Conservation (phyloP, 2,329 filamentous ascomycete species). For the Nigrospora oryzae region DNA sequence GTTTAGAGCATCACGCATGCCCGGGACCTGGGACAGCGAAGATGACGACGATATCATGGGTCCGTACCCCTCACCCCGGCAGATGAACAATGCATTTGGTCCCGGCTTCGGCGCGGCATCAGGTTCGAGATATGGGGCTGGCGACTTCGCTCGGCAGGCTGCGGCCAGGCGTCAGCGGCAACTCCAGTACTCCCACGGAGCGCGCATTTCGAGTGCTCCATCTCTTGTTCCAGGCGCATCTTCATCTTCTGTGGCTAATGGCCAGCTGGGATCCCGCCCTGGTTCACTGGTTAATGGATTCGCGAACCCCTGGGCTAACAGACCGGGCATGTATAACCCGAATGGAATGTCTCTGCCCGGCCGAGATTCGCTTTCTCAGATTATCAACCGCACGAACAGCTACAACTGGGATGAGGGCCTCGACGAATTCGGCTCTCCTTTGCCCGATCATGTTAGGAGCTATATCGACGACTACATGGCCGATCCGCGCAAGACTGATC, state of each 20-base stretch:
- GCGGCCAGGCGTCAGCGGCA: neutral
- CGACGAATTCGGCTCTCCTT: slow-evolving; percentile 26
- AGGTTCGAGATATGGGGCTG: neutral
- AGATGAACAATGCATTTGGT: neutral
- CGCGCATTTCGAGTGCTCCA: neutral
- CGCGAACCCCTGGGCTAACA: slow-evolving; percentile 1
- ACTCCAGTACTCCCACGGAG: neutral
- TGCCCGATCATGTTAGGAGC: slow-evolving; percentile 22
- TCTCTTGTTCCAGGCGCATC: neutral
- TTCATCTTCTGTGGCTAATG: neutral
- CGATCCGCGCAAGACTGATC: slow-evolving; percentile 29
- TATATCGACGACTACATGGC: slow-evolving; percentile 26
- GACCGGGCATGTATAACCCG: neutral
- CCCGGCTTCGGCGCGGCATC: neutral
- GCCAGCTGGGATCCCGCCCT: neutral
- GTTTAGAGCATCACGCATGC: neutral
- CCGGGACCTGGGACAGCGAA: neutral
- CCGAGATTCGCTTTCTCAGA: slow-evolving; percentile 15
- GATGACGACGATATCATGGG: neutral
- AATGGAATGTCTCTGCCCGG: slow-evolving; percentile 5
- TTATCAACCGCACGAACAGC: slow-evolving; percentile 28
- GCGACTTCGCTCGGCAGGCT: neutral
- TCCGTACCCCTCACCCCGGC: neutral
- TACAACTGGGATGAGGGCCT: slow-evolving; percentile 26
- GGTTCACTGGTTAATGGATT: slow-evolving; percentile 3